These are phyloP conservation scores for Curvularia lunata DNA, from an alignment of 2,329 filamentous ascomycete species.

Conservation along the genomic window DNA sequence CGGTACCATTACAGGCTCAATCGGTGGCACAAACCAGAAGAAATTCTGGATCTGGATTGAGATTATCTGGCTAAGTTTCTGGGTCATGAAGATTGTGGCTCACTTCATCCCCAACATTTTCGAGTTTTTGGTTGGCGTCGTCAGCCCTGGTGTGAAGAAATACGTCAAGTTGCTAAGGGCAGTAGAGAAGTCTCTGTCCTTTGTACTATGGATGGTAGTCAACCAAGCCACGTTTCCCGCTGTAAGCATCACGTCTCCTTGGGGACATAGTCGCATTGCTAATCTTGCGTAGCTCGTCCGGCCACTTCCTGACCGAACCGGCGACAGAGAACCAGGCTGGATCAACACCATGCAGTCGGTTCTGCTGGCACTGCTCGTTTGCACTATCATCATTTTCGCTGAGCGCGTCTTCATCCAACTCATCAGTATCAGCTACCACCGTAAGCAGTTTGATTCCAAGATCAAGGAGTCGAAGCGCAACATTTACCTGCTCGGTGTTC, in stretches of 20 bases:
- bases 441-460: conserved; percentile 77
- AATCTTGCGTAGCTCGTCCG: conserved; percentile 13
- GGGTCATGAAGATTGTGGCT: conserved; percentile 66
- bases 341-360: conserved; percentile 66
- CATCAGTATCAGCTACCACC: conserved; percentile 84
- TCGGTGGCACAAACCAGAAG: conserved; percentile 63
- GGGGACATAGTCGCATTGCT: background rate
- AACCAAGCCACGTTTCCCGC: conserved; percentile 66
- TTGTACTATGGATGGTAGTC: conserved; percentile 66
- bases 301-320: conserved; percentile 21
- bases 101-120: conserved; percentile 66
- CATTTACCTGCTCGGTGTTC: conserved; percentile 77
- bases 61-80: conserved; percentile 68
- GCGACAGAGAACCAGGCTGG: conserved; percentile 50
- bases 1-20: conserved; percentile 44
- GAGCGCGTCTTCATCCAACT: conserved; percentile 82
- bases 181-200: conserved; percentile 65
- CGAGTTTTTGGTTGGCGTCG: conserved; percentile 66
- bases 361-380: conserved; percentile 70
- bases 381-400: conserved; percentile 72
- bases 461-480: conserved; percentile 93
- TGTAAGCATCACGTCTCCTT: conserved; percentile 1
- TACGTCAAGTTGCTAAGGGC: conserved; percentile 65
- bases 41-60: conserved; percentile 72
- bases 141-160: conserved; percentile 69